Evolutionary conservation across 23 red algal species (phyloP).

Genomic region (Gracilariopsis chorda): DNA sequence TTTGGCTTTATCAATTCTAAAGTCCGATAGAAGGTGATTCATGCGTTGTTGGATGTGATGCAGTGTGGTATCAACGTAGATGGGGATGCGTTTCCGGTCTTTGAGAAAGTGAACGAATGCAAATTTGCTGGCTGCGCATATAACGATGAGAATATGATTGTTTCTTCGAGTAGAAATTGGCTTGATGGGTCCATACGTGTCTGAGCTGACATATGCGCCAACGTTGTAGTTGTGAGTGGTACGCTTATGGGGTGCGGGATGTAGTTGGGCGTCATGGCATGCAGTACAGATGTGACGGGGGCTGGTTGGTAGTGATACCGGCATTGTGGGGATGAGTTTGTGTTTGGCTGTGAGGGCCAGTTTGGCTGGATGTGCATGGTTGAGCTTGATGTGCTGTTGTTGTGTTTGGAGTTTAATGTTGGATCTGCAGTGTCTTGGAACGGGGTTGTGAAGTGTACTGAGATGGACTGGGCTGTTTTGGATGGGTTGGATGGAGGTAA

Average conservation of each 20-base stretch:
- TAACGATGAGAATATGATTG: neutral
- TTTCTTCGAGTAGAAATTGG: neutral
- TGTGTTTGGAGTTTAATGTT: neutral
- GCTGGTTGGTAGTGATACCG: neutral
- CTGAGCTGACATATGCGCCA: slow-evolving; percentile 20
- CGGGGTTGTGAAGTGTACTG: too few species aligned
- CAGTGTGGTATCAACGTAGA: neutral
- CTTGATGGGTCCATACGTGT: neutral
- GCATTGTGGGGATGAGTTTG: neutral
- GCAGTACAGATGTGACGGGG: neutral
- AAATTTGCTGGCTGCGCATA: slow-evolving; percentile 4
- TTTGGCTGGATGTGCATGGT: neutral
- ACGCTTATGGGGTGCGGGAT: neutral
- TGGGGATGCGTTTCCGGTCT: neutral
- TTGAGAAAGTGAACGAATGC: neutral
- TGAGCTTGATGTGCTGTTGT: neutral
- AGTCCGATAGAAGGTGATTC: too few species aligned
- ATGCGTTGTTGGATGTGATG: neutral
- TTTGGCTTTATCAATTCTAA: too few species aligned
- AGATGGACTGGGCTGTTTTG: too few species aligned
- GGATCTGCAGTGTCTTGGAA: too few species aligned
- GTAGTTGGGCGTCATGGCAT: neutral
- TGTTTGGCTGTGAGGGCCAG: neutral
- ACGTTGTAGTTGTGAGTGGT: neutral
- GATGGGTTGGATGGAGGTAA: too few species aligned